Evolutionary conservation across 2,329 filamentous ascomycete species (phyloP).

Genomic region (Triangularia verruculosa): DNA sequence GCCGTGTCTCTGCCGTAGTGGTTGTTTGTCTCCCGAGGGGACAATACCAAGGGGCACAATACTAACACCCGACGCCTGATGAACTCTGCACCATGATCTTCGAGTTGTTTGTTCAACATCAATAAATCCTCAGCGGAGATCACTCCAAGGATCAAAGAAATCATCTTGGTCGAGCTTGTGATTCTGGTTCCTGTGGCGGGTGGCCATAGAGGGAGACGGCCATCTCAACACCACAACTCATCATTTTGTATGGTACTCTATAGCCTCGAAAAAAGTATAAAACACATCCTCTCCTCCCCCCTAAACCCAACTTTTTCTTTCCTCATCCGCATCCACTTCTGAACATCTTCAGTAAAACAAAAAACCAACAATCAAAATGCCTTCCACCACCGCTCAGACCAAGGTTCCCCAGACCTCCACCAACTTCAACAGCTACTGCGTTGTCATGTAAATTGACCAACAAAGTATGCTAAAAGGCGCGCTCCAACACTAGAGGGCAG

Average conservation of each 20-base stretch:
- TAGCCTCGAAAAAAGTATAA: slow-evolving; percentile 25
- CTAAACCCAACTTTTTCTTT: slow-evolving; percentile 17
- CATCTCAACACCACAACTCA: neutral
- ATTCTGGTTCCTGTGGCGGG: neutral
- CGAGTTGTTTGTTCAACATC: neutral
- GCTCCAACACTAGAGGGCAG: neutral
- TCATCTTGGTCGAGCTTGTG: neutral
- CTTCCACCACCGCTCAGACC: slow-evolving; percentile 30
- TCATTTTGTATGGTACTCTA: neutral
- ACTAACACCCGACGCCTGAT: neutral
- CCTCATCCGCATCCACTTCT: slow-evolving; percentile 26
- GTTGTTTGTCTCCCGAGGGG: neutral
- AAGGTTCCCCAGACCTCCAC: slow-evolving; percentile 30
- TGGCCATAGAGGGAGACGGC: neutral
- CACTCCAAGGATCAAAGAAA: neutral
- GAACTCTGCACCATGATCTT: neutral
- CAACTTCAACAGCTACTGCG: slow-evolving; percentile 33
- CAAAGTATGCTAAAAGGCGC: neutral
- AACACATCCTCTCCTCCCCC: slow-evolving; percentile 14
- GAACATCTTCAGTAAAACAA: slow-evolving; percentile 21
- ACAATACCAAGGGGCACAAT: slow-evolving; percentile 26
- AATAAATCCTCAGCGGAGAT: neutral
- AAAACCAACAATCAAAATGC: slow-evolving; percentile 32
- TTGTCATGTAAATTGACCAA: slow-evolving; percentile 35
- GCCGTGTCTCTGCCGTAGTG: neutral